These are phyloP conservation scores for Corynascus novoguineensis DNA, from an alignment of 495 filamentous ascomycete species.

Conservation along the genomic window DNA sequence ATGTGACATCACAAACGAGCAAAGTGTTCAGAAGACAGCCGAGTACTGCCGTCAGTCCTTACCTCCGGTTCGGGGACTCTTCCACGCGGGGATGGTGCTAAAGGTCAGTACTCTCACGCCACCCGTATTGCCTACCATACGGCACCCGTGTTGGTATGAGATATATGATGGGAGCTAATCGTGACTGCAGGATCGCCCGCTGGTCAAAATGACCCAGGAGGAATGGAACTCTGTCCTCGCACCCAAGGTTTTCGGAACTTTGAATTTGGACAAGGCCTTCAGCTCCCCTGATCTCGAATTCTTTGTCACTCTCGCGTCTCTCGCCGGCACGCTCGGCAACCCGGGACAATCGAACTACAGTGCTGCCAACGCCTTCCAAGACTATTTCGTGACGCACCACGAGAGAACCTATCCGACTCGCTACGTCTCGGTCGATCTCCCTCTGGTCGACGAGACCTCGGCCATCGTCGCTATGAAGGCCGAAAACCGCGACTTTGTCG, in stretches of 20 bases:
- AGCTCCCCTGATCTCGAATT: background rate
- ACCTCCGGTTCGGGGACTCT: background rate
- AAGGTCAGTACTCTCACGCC: background rate
- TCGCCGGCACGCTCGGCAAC: background rate
- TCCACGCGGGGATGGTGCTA: background rate
- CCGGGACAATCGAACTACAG: background rate
- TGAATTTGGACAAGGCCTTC: background rate
- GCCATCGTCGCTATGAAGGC: background rate
- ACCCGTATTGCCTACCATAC: background rate
- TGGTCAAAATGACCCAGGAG: background rate
- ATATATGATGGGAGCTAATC: background rate
- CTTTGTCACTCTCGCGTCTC: background rate
- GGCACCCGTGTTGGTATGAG: background rate
- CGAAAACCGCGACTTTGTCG: background rate
- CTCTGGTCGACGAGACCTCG: background rate
- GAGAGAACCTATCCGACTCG: background rate
- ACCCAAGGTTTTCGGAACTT: background rate
- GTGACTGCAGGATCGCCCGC: background rate
- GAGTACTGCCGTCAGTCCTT: background rate
- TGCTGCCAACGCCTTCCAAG: background rate
- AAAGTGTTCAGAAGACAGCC: background rate
- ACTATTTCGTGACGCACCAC: background rate
- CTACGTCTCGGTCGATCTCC: background rate
- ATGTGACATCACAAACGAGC: background rate
- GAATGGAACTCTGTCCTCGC: background rate